Conservation (phyloP, 192 early-diverging fungal species). For the Geranomyces michiganensis region DNA sequence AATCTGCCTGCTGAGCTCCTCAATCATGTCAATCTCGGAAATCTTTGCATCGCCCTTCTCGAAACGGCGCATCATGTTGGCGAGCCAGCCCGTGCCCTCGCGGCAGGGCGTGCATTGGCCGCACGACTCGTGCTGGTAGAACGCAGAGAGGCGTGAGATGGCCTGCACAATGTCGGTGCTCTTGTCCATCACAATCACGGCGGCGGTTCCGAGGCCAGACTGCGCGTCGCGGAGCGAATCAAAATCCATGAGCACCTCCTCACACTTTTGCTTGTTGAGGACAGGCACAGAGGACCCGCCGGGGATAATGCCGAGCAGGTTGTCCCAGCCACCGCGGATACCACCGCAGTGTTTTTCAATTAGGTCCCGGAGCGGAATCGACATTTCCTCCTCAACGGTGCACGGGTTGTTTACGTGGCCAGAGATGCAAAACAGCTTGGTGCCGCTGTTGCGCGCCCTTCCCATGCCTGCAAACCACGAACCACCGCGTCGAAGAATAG, state of each 20-base stretch:
- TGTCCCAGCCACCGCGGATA: slow-evolving; percentile 98
- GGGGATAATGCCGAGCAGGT: slow-evolving; percentile 94
- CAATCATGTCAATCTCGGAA: slow-evolving; percentile 94
- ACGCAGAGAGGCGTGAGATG: slow-evolving; percentile 88
- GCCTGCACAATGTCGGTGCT: slow-evolving; percentile 91
- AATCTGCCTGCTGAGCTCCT: slow-evolving; percentile 94
- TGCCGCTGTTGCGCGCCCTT: slow-evolving; percentile 89
- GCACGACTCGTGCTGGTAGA: slow-evolving; percentile 98
- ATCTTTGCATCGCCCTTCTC: slow-evolving; percentile 79
- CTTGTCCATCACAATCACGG: slow-evolving; percentile 99
- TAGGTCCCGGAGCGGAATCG: slow-evolving; percentile 90
- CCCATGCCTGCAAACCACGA: slow-evolving; percentile 95
- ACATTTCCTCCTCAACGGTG: slow-evolving; percentile 99
- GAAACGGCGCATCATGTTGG: slow-evolving; percentile 95
- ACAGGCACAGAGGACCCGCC: slow-evolving; percentile 96
- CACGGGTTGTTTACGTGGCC: slow-evolving; percentile 98
- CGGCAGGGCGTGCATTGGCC: slow-evolving; percentile 99
- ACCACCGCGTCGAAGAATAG: slow-evolving; percentile 88
- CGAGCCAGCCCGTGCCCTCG: slow-evolving; percentile 94
- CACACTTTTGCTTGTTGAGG: slow-evolving; percentile 80
- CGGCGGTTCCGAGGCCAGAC: slow-evolving; percentile 93
- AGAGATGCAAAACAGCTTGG: slow-evolving; percentile 96
- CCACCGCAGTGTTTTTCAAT: slow-evolving; percentile 96
- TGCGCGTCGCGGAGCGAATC: slow-evolving; percentile 93
- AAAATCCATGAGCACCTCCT: slow-evolving; percentile 97